phyloP scores from a whole-genome alignment of 805 yeast species.

The Suhomyces faveliae region DNA sequence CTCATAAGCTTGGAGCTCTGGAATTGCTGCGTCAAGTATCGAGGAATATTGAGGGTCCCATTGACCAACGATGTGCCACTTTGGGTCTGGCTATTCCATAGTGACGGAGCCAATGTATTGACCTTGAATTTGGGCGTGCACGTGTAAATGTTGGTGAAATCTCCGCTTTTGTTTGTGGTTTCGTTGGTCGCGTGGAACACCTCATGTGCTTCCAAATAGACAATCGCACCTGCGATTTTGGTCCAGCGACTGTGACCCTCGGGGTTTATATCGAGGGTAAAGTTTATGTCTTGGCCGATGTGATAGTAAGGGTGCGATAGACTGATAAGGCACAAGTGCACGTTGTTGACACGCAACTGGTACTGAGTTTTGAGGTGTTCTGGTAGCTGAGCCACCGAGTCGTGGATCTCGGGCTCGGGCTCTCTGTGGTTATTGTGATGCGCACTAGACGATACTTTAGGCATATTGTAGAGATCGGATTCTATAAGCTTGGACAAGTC shows the following conservation, averaged over 20 bases:
- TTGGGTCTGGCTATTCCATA: slow-evolving; percentile 12
- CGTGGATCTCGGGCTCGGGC: slow-evolving; percentile 14
- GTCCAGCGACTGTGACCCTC: slow-evolving; percentile 13
- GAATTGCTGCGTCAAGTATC: slow-evolving; percentile 33
- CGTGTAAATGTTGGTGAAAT: slow-evolving; percentile 27
- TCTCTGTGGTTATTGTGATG: slow-evolving; percentile 27
- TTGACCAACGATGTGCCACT: slow-evolving; percentile 15
- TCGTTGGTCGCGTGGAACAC: slow-evolving; percentile 23
- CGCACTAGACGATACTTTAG: slow-evolving; percentile 32
- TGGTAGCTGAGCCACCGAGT: slow-evolving; percentile 25
- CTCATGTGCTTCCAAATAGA: slow-evolving; percentile 42
- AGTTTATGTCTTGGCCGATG: slow-evolving; percentile 39
- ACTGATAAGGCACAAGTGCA: slow-evolving; percentile 30
- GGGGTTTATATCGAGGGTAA: slow-evolving; percentile 28
- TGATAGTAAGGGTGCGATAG: slow-evolving; percentile 36
- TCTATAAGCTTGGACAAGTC: slow-evolving; percentile 34
- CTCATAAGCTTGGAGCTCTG: slow-evolving; percentile 36
- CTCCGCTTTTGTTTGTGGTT: slow-evolving; percentile 8
- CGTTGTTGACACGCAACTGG: slow-evolving; percentile 34
- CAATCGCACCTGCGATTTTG: slow-evolving; percentile 32
- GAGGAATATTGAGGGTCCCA: slow-evolving; percentile 33
- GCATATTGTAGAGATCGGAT: slow-evolving; percentile 32
- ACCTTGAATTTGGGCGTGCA: slow-evolving; percentile 34
- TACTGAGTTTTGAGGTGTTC: slow-evolving; percentile 32
- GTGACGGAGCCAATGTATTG: slow-evolving; percentile 33